phyloP scores from a whole-genome alignment of 306 rosid species.

The Glycine soja region DNA sequence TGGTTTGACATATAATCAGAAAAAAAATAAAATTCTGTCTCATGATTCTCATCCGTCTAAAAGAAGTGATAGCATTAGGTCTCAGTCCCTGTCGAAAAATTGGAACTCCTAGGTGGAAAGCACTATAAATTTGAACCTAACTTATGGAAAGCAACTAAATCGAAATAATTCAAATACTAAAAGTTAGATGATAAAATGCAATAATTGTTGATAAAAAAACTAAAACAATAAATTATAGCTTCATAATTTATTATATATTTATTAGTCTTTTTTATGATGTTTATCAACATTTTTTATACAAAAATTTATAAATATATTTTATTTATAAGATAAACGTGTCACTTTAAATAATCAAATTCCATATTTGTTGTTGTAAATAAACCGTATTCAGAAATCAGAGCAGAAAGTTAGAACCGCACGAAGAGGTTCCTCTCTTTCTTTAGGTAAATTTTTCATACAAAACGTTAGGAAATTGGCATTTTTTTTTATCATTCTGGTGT shows the following conservation, averaged over 20 bases:
- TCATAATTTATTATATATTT: neutral
- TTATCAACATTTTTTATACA: neutral
- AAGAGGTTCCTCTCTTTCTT: neutral
- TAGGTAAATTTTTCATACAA: neutral
- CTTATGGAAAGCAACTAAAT: constrained; percentile 26
- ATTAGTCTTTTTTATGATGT: neutral
- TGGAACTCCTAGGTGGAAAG: constrained; percentile 48
- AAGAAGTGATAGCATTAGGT: constrained; percentile 55
- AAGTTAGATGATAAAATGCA: neutral
- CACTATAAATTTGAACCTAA: constrained; percentile 43
- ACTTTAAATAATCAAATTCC: neutral
- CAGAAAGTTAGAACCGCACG: neutral
- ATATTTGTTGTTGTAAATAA: neutral
- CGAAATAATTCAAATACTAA: neutral
- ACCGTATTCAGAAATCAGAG: neutral
- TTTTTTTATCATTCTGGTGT: neutral
- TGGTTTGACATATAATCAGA: neutral
- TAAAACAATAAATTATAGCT: neutral
- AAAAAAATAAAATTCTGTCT: neutral
- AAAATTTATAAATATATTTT: neutral
- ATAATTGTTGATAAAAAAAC: neutral
- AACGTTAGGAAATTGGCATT: neutral
- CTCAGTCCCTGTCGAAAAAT: constrained; percentile 49
- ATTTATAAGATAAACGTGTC: neutral
- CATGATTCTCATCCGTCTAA: neutral